Percentiles rank a stretch among this genome's conserved stretches.
Conservation (phyloP, 345 rosid species). For the Pistacia atlantica region DNA sequence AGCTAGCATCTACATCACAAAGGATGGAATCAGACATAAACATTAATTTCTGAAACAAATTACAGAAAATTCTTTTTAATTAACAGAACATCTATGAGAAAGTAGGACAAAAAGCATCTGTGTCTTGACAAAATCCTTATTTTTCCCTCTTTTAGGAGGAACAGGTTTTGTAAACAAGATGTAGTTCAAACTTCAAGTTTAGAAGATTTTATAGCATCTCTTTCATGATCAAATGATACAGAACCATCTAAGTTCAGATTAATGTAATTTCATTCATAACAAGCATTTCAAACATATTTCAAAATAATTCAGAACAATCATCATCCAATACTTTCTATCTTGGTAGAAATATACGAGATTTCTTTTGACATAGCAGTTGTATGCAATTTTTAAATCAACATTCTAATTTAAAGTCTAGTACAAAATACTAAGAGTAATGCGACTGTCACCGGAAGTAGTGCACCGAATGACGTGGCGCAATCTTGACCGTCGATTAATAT, state of each 20-base stretch:
- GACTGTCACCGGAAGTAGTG: too few species aligned
- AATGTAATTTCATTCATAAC: background rate
- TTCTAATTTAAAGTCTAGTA: background rate
- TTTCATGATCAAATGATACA: background rate
- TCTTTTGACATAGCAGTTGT: background rate
- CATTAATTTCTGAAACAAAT: background rate
- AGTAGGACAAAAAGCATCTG: background rate
- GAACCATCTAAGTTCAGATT: background rate
- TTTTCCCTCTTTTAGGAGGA: background rate
- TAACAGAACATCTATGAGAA: background rate
- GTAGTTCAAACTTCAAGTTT: too few species aligned
- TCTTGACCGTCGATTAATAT: too few species aligned
- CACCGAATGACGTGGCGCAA: too few species aligned
- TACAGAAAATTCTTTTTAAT: background rate
- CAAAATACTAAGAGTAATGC: background rate
- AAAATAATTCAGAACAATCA: background rate
- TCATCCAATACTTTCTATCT: background rate
- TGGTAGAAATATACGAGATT: background rate
- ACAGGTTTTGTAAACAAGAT: background rate
- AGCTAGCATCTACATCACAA: slow-evolving; percentile 76
- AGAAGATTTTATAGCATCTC: background rate
- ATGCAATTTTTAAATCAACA: background rate
- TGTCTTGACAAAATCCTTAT: background rate
- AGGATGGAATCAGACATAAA: slow-evolving; percentile 10
- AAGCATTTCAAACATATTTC: background rate